Percentiles rank a stretch among this genome's conserved stretches.
These are phyloP conservation scores for Eustoma russellianum DNA, from an alignment of 257 asterid species.

Conservation along the genomic window DNA sequence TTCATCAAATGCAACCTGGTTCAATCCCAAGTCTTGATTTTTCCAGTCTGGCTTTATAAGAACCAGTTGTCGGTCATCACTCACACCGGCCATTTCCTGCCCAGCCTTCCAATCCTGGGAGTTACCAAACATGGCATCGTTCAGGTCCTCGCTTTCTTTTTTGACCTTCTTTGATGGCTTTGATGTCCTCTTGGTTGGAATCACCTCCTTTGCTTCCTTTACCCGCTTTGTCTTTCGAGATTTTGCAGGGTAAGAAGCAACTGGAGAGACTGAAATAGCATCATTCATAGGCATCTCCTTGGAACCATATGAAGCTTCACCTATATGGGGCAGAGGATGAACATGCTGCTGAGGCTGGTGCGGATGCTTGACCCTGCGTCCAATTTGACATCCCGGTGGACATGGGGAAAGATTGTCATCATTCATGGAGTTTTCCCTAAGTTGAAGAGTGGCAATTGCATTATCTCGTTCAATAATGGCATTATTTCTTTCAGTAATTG, in stretches of 20 bases:
- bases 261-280: slow-evolving; percentile 35
- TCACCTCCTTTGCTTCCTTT: slow-evolving; percentile 45
- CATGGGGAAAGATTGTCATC: slow-evolving; percentile 42
- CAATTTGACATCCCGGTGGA: slow-evolving; percentile 66
- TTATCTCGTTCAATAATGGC: slow-evolving; percentile 86
- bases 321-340: slow-evolving; percentile 42
- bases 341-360: slow-evolving; percentile 69
- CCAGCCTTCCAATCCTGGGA: slow-evolving; percentile 35
- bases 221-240: slow-evolving; percentile 48
- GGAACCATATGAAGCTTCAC: slow-evolving; percentile 37
- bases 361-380: slow-evolving; percentile 61
- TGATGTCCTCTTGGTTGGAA: slow-evolving; percentile 30
- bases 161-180: slow-evolving; percentile 53
- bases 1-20: slow-evolving; percentile 87
- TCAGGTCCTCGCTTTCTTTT: slow-evolving; percentile 52
- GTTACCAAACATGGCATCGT: slow-evolving; percentile 28
- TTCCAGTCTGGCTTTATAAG: slow-evolving; percentile 65
- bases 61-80: slow-evolving; percentile 24
- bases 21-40: slow-evolving; percentile 81
- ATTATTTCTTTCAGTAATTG: slow-evolving; percentile 71
- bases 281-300: slow-evolving; percentile 42
- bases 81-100: slow-evolving; percentile 20
- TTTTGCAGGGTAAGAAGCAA: slow-evolving; percentile 47
- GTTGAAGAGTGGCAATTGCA: slow-evolving; percentile 78
- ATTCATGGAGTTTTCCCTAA: slow-evolving; percentile 46